Percentiles rank a stretch among this genome's conserved stretches.
Conservation (phyloP, 2,329 filamentous ascomycete species). For the Apiospora arundinis region DNA sequence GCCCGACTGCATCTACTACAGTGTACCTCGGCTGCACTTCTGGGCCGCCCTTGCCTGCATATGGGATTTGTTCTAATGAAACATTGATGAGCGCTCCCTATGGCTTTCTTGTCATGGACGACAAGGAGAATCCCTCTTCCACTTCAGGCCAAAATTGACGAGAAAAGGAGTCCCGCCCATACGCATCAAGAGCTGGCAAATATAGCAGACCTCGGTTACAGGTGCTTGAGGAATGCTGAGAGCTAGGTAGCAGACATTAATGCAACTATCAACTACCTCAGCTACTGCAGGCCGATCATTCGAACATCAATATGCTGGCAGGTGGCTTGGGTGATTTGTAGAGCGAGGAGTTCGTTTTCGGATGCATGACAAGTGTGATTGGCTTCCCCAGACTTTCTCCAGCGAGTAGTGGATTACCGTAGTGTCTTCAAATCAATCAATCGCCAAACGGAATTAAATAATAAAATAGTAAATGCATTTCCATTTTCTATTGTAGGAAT, state of each 20-base stretch:
- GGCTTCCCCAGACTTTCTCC: slow-evolving; percentile 15
- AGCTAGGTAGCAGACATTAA: too few species aligned
- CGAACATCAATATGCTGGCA: too few species aligned
- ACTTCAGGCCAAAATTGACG: neutral
- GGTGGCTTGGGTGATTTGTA: too few species aligned
- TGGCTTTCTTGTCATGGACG: too few species aligned
- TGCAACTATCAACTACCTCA: too few species aligned
- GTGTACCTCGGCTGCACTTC: neutral
- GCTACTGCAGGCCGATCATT: too few species aligned
- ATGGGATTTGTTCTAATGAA: neutral
- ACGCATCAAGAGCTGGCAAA: neutral
- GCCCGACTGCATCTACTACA: neutral
- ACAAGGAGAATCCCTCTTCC: neutral
- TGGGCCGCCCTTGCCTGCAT: too few species aligned
- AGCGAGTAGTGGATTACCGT: neutral
- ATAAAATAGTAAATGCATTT: too few species aligned
- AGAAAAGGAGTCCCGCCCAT: too few species aligned
- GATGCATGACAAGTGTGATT: slow-evolving; percentile 13
- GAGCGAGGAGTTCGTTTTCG: neutral
- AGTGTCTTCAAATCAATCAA: neutral
- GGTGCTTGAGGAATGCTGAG: too few species aligned
- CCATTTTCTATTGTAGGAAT: too few species aligned
- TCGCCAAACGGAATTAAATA: too few species aligned
- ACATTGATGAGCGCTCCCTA: neutral
- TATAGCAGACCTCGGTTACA: neutral